These are phyloP conservation scores for Botrytis porri DNA, from an alignment of 2,329 filamentous ascomycete genomes.

Conservation along the genomic window DNA sequence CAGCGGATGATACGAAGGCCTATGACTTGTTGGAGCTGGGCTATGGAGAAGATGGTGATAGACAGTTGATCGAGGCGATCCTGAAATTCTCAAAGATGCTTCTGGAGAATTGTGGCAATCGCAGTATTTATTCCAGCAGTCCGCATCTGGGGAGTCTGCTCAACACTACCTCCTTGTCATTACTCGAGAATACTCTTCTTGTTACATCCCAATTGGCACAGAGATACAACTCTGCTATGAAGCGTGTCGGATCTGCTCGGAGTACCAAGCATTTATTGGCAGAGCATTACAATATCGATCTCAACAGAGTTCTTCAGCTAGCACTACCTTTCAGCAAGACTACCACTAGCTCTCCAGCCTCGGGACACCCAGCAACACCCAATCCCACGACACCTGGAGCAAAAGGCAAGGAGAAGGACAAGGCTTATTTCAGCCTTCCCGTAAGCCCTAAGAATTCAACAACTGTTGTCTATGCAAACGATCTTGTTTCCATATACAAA, in stretches of 20 bases:
- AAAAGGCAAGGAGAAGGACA: slow-evolving; percentile 86
- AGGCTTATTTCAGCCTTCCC: slow-evolving; percentile 44
- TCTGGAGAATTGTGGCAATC: slow-evolving; percentile 91
- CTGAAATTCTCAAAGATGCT: slow-evolving; percentile 84
- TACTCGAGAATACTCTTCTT: slow-evolving; percentile 75
- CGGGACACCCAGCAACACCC: slow-evolving; percentile 48
- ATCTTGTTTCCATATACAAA: slow-evolving; percentile 73
- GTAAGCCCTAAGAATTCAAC: slow-evolving; percentile 43
- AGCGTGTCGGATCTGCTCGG: slow-evolving; percentile 68
- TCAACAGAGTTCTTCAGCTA: slow-evolving; percentile 81
- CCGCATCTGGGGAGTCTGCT: slow-evolving; percentile 83
- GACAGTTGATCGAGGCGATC: slow-evolving; percentile 73
- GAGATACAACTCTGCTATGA: slow-evolving; percentile 85
- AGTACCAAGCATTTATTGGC: slow-evolving; percentile 70
- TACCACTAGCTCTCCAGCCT: slow-evolving; percentile 47
- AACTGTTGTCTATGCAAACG: slow-evolving; percentile 71
- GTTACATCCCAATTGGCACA: slow-evolving; percentile 85
- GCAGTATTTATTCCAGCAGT: slow-evolving; percentile 94
- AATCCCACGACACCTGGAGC: slow-evolving; percentile 53
- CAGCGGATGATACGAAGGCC: slow-evolving; percentile 47
- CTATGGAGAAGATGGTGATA: slow-evolving; percentile 73
- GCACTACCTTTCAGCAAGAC: slow-evolving; percentile 79
- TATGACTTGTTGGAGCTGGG: slow-evolving; percentile 55
- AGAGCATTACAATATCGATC: slow-evolving; percentile 78
- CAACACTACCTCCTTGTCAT: slow-evolving; percentile 76